phyloP scores from a whole-genome alignment of 192 early-diverging fungal species.

The Linnemannia exigua region DNA sequence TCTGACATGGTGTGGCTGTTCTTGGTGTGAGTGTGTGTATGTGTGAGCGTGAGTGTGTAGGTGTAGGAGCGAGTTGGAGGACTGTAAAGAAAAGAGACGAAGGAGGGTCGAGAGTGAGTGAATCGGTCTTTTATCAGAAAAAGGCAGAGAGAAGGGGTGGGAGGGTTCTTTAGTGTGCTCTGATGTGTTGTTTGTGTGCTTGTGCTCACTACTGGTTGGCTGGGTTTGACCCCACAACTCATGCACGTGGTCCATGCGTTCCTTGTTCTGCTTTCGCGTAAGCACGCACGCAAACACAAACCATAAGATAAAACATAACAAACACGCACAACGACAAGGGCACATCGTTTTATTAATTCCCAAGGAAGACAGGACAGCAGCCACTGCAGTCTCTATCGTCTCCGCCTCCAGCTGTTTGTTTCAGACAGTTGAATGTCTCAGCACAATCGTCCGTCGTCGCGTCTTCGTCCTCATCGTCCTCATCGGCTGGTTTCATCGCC shows the following conservation, averaged over 20 bases:
- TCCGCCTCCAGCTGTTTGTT: too few species aligned
- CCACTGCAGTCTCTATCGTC: too few species aligned
- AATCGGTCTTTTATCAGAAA: not conserved
- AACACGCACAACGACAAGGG: too few species aligned
- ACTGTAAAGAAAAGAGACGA: not conserved
- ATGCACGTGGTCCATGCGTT: not conserved
- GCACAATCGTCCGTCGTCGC: too few species aligned
- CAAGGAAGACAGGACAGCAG: too few species aligned
- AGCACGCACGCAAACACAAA: too few species aligned
- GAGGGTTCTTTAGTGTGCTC: not conserved
- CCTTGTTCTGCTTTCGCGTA: not conserved
- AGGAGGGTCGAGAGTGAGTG: not conserved
- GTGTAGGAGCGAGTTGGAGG: not conserved
- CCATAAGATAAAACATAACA: too few species aligned
- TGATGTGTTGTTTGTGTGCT: too few species aligned
- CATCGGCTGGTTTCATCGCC: too few species aligned
- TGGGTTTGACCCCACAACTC: slow-evolving; percentile 3
- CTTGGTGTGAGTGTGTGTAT: not conserved
- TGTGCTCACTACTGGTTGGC: not conserved
- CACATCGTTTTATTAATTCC: too few species aligned
- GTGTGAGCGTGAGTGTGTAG: not conserved
- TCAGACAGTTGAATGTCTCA: too few species aligned
- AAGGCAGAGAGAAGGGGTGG: not conserved
- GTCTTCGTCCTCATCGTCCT: too few species aligned
- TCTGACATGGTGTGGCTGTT: slow-evolving; percentile 24